Evolutionary conservation across 2,329 filamentous ascomycete species (phyloP).

Genomic region (Fusarium sp.): DNA sequence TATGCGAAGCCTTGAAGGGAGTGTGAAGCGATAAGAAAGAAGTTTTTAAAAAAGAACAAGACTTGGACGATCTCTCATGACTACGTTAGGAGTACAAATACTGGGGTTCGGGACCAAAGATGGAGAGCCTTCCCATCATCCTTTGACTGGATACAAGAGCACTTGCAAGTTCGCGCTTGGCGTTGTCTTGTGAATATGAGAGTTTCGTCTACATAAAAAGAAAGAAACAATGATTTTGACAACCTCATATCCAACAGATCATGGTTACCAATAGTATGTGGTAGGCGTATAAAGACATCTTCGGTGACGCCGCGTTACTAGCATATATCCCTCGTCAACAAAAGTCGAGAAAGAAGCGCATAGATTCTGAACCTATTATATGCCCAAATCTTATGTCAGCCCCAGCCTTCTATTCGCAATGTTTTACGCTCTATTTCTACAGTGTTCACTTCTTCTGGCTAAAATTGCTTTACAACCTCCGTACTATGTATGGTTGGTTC

Average conservation of each 20-base stretch:
- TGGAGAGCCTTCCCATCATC: slow-evolving; percentile 21
- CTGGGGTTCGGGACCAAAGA: slow-evolving; percentile 35
- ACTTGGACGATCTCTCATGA: slow-evolving; percentile 12
- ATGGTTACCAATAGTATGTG: background rate
- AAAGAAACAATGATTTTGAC: slow-evolving; percentile 20
- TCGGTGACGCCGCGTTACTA: background rate
- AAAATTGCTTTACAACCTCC: background rate
- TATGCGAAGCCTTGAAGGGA: slow-evolving; percentile 70
- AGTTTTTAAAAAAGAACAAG: slow-evolving; percentile 21
- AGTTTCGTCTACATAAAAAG: slow-evolving; percentile 17
- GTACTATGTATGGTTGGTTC: background rate
- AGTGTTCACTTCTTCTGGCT: background rate
- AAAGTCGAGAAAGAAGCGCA: background rate
- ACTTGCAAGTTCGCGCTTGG: slow-evolving; percentile 31
- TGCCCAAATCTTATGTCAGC: background rate
- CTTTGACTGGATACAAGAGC: slow-evolving; percentile 30
- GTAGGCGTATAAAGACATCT: background rate
- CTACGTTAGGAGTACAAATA: slow-evolving; percentile 18
- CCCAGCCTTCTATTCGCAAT: background rate
- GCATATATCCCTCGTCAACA: background rate
- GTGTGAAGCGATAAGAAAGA: slow-evolving; percentile 11
- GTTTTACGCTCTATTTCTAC: background rate
- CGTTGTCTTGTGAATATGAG: slow-evolving; percentile 32
- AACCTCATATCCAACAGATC: background rate
- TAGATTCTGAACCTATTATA: background rate